Conservation (phyloP, 192 early-diverging fungal genomes). For the Podila epigama region DNA sequence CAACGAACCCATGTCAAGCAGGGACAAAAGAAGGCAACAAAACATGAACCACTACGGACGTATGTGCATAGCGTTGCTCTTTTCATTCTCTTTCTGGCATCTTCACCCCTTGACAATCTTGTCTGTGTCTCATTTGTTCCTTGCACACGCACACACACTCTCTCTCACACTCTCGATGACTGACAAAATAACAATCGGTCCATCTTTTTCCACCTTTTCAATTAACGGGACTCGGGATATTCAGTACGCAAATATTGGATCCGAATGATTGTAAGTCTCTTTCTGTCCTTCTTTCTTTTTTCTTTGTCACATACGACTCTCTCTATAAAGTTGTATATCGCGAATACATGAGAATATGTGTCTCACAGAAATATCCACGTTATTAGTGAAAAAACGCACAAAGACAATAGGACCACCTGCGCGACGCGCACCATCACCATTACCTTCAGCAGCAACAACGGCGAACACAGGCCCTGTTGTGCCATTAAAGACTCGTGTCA, state of each 20-base stretch:
- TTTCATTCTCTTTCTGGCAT: background rate
- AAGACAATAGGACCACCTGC: constrained; percentile 18
- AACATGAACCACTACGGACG: constrained; percentile 29
- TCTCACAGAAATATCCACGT: background rate
- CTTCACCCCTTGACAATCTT: no score
- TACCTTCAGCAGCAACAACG: constrained; percentile 14
- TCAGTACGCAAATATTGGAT: constrained; percentile 30
- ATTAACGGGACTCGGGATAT: background rate
- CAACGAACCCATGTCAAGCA: constrained; percentile 34
- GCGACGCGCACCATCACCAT: constrained; percentile 27
- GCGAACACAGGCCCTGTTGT: constrained; percentile 21
- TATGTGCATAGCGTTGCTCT: constrained; percentile 7
- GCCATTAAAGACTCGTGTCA: constrained; percentile 30
- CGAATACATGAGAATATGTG: no score
- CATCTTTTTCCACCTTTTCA: background rate
- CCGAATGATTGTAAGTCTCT: constrained; percentile 31
- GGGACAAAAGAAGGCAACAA: constrained; percentile 32
- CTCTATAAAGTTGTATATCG: no score
- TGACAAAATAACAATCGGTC: background rate
- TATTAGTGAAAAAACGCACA: constrained; percentile 31
- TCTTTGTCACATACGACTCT: background rate
- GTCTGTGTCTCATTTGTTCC: no score
- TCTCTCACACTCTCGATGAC: no score
- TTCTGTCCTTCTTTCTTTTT: background rate
- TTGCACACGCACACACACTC: no score